Conservation (phyloP, 768 basidiomycete genomes). For the Termitomyces sp. region DNA sequence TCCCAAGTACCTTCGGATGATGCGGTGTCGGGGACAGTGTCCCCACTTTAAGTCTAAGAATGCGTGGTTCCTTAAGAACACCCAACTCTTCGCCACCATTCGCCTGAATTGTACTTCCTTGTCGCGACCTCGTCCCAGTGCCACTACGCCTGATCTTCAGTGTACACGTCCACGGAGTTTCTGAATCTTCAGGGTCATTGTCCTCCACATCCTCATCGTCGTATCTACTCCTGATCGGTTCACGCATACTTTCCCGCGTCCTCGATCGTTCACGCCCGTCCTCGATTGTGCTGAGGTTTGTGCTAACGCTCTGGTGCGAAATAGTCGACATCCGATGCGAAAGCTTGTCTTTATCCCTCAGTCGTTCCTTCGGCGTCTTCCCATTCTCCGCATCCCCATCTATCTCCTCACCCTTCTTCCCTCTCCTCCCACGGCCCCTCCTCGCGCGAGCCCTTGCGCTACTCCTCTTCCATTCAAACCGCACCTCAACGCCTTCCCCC, state of each 20-base stretch:
- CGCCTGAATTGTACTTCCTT: conserved; percentile 6
- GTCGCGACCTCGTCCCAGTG: conserved; percentile 12
- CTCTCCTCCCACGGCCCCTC: conserved; percentile 23
- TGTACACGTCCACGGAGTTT: conserved; percentile 94
- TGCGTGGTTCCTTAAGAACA: conserved; percentile 21
- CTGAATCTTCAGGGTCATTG: conserved; percentile 93
- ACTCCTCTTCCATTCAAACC: conserved; percentile 74
- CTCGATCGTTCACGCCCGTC: conserved; percentile 8
- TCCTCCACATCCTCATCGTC: conserved; percentile 59
- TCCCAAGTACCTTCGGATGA: conserved; percentile 90
- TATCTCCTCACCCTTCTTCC: conserved; percentile 19
- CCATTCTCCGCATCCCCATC: conserved; percentile 13
- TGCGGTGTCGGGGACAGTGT: conserved; percentile 90
- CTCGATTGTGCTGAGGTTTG: conserved; percentile 21
- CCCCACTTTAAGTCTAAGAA: conserved; percentile 62
- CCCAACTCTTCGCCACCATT: conserved; percentile 9
- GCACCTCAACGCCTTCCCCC: conserved; percentile 54
- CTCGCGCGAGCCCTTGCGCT: conserved; percentile 21
- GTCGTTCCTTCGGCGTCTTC: not conserved
- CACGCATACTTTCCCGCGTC: conserved; percentile 3
- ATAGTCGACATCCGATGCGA: conserved; percentile 32
- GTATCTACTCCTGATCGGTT: not conserved
- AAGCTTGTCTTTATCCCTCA: conserved; percentile 30
- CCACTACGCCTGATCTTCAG: conserved; percentile 50
- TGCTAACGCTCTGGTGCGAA: conserved; percentile 34